Evolutionary conservation across 2,329 filamentous ascomycete species (phyloP).

Genomic region (Colletotrichum falcatum): DNA sequence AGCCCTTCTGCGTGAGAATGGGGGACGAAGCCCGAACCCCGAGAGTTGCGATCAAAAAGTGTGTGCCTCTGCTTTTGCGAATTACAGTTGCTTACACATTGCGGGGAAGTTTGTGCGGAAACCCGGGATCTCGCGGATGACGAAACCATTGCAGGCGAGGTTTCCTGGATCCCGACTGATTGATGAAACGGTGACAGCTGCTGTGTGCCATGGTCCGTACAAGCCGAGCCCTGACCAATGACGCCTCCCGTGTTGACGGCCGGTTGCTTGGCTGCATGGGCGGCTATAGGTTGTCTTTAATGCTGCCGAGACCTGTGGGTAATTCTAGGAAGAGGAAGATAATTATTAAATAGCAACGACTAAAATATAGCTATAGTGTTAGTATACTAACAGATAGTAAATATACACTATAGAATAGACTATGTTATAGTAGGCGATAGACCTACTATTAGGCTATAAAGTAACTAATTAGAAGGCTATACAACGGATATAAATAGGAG

Average conservation of each 20-base stretch:
- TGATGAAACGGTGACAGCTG: background rate
- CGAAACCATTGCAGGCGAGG: background rate
- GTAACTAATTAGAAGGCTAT: too few relatives aligned
- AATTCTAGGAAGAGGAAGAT: too few relatives aligned
- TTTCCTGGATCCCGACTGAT: constrained; percentile 1
- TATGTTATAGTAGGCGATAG: too few relatives aligned
- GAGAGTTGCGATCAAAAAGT: constrained; percentile 7
- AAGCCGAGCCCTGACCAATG: background rate
- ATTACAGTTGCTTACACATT: constrained; percentile 9
- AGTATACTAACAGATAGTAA: too few relatives aligned
- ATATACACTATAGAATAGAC: too few relatives aligned
- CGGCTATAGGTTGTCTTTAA: too few relatives aligned
- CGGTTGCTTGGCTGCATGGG: too few relatives aligned
- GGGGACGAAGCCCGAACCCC: constrained; percentile 28
- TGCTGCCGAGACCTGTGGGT: too few relatives aligned
- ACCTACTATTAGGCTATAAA: too few relatives aligned
- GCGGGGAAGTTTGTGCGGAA: constrained; percentile 6
- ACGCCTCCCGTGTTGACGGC: background rate
- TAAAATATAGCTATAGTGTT: too few relatives aligned
- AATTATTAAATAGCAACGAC: too few relatives aligned
- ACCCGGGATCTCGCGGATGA: background rate
- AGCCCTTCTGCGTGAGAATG: constrained; percentile 7
- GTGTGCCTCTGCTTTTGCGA: constrained; percentile 16
- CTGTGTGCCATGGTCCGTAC: background rate
- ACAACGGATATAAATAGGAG: too few relatives aligned